phyloP scores from a whole-genome alignment of 2,329 filamentous ascomycete species.

The Penicillium thymicola region DNA sequence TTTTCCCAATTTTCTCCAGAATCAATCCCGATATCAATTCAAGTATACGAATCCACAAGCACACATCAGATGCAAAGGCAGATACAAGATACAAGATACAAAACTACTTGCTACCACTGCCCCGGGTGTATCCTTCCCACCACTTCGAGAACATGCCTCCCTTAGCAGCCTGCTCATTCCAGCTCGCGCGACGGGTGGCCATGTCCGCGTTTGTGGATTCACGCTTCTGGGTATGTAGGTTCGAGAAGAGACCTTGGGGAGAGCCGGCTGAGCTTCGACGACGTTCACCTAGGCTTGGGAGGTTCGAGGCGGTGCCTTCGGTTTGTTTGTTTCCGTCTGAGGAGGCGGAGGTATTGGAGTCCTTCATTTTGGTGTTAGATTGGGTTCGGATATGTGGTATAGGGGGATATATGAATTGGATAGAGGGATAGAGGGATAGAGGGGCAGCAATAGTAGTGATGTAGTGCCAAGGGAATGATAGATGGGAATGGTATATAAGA shows the following conservation, averaged over 20 bases:
- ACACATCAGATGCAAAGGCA: neutral
- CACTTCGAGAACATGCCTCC: constrained; percentile 38
- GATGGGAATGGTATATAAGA: neutral
- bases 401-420: no score
- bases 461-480: neutral
- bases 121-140: constrained; percentile 43
- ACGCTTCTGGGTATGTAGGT: constrained; percentile 46
- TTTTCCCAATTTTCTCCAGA: neutral
- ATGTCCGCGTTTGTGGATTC: constrained; percentile 36
- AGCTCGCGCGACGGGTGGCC: constrained; percentile 41
- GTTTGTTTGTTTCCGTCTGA: constrained; percentile 22
- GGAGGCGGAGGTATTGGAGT: constrained; percentile 28
- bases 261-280: constrained; percentile 28
- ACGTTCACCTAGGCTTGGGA: constrained; percentile 22
- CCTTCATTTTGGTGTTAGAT: constrained; percentile 17
- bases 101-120: constrained; percentile 9
- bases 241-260: constrained; percentile 25
- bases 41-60: neutral
- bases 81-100: no score
- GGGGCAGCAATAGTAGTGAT: neutral
- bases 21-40: neutral
- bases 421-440: neutral
- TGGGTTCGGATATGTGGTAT: no score
- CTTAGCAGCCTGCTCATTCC: constrained; percentile 43
- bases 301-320: constrained; percentile 8